Evolutionary conservation across 345 rosid species (phyloP), one percentile per base, ranked within the genome.

Genomic region (Rhizophora apiculata): DNA sequence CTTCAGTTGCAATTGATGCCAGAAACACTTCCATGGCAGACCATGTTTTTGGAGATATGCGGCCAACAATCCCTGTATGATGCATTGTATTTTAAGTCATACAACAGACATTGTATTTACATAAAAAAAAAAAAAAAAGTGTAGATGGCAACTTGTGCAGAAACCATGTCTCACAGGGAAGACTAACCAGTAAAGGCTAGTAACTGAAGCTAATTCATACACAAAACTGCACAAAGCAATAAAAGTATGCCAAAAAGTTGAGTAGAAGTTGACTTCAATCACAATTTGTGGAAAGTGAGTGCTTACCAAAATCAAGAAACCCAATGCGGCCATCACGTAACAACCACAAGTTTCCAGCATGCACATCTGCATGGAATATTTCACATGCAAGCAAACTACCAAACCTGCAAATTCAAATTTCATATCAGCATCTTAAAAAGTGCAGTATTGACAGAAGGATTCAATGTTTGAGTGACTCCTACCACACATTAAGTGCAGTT

Each of bases 21-120:
- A 94, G 82, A 78, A 94, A 94, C 65, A 83, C 87, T 72, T 94
- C 97, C 93, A 94, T 89, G 22, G 98, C 98, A 59, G 76, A 85
- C 98, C 98, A 94, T 60, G 97, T 94, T 82, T 80, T 86, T n/a
- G 98, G 98, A 20, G 97, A 91, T 85, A 94, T 88, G 64, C 96
- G 95, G 63, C 98, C 98, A 76, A 94, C 98, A 80, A 94, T 94
- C 65, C 98, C 97, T 94, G 86, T 32, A 71, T 62, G 68, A 51
- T 63, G 13, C 49, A 63, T 32, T 39, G 16, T 16, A 7, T 46
- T 59, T 49, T 61, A 8, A 72, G 76, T 65, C 63, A 62, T n/a
- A 67, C 6, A 26, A 67, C 22, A 15, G 31, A 74, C 19, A 22
- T 21, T 51, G 39, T 34, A 62, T 16, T 63, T 15, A 57, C 2